Base-by-base conservation (phyloP, 495 filamentous ascomycete genomes). In the Barbatosphaeria neglecta region DNA sequence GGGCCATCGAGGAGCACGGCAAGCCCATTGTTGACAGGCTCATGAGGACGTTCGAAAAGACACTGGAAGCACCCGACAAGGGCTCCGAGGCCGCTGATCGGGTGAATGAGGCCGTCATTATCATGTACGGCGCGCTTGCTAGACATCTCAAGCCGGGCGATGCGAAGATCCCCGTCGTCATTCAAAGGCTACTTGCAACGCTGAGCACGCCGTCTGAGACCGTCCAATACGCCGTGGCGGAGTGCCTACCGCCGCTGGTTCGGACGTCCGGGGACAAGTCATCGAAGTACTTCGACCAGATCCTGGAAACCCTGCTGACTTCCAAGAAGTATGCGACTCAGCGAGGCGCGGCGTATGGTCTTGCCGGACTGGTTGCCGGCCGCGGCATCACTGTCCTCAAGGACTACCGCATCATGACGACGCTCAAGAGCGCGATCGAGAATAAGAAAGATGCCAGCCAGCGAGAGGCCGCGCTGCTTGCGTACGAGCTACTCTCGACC, bases 61-160 rank as follows among this genome's bases (percentile, higher is more conserved):
- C 84, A 0, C 73, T 98, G 4, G 88, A 88, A 54, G 80, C 77
- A 8, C 85, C 87, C 0, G 84, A 90, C 60, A 83, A 84, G 51
- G 81, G 79, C 16, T 84, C 83, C 3, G 77, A 86, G 52, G 77
- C 77, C 20, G 81, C 81, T 7, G 92, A 98, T 55, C 74, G 82
- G 37, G 84, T 97, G 51, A 95, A 95, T 55, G 92, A 98, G 66
- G 92, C 92, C 4, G 88, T 98, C 22, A 87, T 98, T 50, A 89
- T 98, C 46, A 82, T 98, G 50, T 98, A 97, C 55, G 92, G 92
- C 55, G 88, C 92, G 25, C 66, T 98, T 13, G 92, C 88, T 11
- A 75, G 86, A 22, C 92, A 98, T 70, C 69, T 98, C 37, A 81
- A 83, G 49, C 67, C 80, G 2, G 86, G 88, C 6, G 92, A 98